These are phyloP conservation scores for Rhexocercosporidium sp. DNA, from an alignment of 2,329 filamentous ascomycete genomes.

Conservation along the genomic window DNA sequence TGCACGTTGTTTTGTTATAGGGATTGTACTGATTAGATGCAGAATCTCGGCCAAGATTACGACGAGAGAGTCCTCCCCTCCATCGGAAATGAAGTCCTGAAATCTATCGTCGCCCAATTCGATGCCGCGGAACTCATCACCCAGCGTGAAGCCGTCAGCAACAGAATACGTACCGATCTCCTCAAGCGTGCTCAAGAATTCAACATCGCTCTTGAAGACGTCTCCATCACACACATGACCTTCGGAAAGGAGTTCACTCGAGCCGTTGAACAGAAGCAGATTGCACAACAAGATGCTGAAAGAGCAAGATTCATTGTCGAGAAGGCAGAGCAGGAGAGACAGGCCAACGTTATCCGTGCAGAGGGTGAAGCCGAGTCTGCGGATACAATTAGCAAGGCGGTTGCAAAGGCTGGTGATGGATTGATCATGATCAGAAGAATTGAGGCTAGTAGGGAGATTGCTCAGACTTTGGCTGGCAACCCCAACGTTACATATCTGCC, in stretches of 20 bases:
- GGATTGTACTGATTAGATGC: constrained; percentile 13
- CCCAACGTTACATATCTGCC: constrained; percentile 97
- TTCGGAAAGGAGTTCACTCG: constrained; percentile 99
- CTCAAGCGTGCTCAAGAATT: constrained; percentile 94
- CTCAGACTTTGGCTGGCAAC: constrained; percentile 84
- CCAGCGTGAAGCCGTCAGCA: constrained; percentile 94
- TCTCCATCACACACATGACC: constrained; percentile 99
- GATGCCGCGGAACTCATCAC: constrained; percentile 99
- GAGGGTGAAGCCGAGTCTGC: constrained; percentile 98
- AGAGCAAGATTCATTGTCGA: constrained; percentile 97
- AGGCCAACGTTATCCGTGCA: constrained; percentile 97
- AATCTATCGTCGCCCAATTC: constrained; percentile 98
- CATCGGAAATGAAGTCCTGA: constrained; percentile 99
- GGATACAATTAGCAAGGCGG: constrained; percentile 92
- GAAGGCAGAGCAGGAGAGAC: constrained; percentile 97
- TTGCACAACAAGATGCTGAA: constrained; percentile 98
- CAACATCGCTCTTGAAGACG: constrained; percentile 98
- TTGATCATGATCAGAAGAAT: constrained; percentile 96
- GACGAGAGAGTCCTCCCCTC: constrained; percentile 97
- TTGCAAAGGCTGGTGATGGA: constrained; percentile 91
- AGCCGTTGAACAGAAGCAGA: constrained; percentile 99
- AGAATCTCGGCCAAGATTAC: constrained; percentile 98
- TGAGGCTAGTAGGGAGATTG: constrained; percentile 95
- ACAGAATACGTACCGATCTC: constrained; percentile 91
- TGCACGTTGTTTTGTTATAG: not conserved